Percentiles rank a stretch among this genome's conserved stretches.
These are phyloP conservation scores for Eucalyptus camaldulensis DNA, from an alignment of 345 rosid genomes.

Conservation along the genomic window DNA sequence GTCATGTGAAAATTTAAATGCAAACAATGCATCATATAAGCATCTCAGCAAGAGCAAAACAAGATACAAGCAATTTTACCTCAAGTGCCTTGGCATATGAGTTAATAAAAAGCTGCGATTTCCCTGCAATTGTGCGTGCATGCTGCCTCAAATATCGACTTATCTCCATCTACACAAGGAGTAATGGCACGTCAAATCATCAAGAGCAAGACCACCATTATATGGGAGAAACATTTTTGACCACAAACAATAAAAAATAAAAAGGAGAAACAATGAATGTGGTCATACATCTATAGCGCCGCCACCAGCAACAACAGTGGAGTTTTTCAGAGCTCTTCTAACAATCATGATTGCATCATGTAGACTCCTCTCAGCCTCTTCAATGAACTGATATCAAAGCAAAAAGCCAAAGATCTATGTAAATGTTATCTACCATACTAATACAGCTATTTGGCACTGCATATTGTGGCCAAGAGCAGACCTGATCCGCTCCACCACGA, in stretches of 20 bases:
- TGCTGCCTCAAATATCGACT: conserved; percentile 87
- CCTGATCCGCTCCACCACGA: conserved; percentile 99
- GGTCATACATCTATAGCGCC: conserved; percentile 96
- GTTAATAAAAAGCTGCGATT: conserved; percentile 89
- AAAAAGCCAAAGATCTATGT: neutral
- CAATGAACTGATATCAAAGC: conserved; percentile 61
- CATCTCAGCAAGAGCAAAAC: neutral
- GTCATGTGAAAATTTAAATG: neutral
- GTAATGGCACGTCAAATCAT: neutral
- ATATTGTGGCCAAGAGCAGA: conserved; percentile 7
- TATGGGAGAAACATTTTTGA: neutral
- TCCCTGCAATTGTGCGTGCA: conserved; percentile 94
- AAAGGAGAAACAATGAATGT: neutral
- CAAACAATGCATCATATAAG: neutral
- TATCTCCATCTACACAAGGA: conserved; percentile 80
- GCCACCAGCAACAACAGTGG: conserved; percentile 98
- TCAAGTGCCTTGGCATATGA: conserved; percentile 98
- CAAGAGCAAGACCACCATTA: neutral
- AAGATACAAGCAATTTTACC: conserved; percentile 26
- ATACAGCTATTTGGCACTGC: neutral
- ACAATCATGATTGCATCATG: conserved; percentile 99
- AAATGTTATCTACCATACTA: neutral
- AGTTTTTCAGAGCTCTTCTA: conserved; percentile 92
- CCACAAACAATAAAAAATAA: too few species aligned
- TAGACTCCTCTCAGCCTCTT: conserved; percentile 98